Percentiles rank a stretch among this genome's conserved stretches.
These are phyloP conservation scores for Coniochaeta sp. DNA, from an alignment of 2,329 filamentous ascomycete genomes.

Conservation along the genomic window DNA sequence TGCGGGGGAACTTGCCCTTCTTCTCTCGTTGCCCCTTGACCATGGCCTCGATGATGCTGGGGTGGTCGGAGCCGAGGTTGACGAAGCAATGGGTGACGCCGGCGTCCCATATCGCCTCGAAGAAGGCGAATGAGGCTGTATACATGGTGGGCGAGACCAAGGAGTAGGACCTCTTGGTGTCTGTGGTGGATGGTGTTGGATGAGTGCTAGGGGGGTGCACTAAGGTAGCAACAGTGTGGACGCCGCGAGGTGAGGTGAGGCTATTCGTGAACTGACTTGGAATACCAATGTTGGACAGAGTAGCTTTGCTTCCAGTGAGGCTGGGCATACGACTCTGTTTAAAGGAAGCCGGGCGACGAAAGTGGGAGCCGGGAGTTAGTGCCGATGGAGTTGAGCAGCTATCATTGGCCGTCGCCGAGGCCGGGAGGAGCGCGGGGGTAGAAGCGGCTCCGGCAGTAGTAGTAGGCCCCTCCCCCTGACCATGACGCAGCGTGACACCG, in stretches of 20 bases:
- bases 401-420: background rate
- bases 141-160: conserved; percentile 38
- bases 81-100: conserved; percentile 53
- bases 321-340: background rate
- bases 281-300: background rate
- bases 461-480: background rate
- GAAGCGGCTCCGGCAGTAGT: background rate
- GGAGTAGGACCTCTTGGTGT: background rate
- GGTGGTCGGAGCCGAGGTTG: conserved; percentile 57
- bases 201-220: background rate
- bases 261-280: background rate
- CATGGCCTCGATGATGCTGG: conserved; percentile 69
- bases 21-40: conserved; percentile 63
- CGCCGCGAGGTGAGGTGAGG: background rate
- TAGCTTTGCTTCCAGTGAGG: background rate
- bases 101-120: conserved; percentile 71
- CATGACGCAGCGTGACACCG: background rate
- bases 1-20: conserved; percentile 52
- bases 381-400: background rate
- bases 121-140: conserved; percentile 75
- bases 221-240: background rate
- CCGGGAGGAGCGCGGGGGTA: background rate
- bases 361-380: background rate
- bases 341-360: background rate
- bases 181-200: background rate